A percentile compares a stretch with the other conserved stretches of the same genome.
Evolutionary conservation across 2,329 filamentous ascomycete species (phyloP).

Genomic region (Ophidiomyces ophidiicola): DNA sequence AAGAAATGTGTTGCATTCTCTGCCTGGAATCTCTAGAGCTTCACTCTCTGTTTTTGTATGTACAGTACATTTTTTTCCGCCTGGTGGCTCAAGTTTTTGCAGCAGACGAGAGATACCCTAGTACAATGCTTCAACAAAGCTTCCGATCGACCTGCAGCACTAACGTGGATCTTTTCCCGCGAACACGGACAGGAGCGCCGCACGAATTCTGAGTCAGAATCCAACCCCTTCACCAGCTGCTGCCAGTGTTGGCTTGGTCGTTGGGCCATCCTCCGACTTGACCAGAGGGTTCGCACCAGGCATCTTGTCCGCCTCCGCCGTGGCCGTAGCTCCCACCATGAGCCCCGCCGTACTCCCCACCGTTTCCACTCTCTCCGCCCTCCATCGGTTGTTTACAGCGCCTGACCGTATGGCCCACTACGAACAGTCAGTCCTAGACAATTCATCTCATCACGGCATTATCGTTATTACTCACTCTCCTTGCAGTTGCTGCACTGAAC

Average conservation of each 20-base stretch:
- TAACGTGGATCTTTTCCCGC: too few relatives aligned
- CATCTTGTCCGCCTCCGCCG: conserved; percentile 12
- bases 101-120: too few relatives aligned
- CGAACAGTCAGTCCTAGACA: conserved; percentile 12
- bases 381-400: conserved; percentile 26
- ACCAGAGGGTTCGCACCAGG: conserved; percentile 18
- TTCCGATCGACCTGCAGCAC: too few relatives aligned
- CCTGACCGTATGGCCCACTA: conserved; percentile 34
- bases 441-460: background rate
- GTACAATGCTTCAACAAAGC: too few relatives aligned
- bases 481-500: conserved; percentile 37
- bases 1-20: too few relatives aligned
- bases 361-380: conserved; percentile 10
- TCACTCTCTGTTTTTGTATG: too few relatives aligned
- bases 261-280: conserved; percentile 6
- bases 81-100: too few relatives aligned
- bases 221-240: conserved; percentile 1
- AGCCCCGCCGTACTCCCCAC: conserved; percentile 8
- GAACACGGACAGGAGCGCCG: too few relatives aligned
- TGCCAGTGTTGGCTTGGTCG: background rate
- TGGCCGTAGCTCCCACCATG: conserved; percentile 12
- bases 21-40: too few relatives aligned
- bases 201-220: background rate
- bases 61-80: too few relatives aligned
- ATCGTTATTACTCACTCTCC: conserved; percentile 26